Evolutionary conservation across 305 asterid genomes (phyloP).

Genomic region (Plantago coronopus): DNA sequence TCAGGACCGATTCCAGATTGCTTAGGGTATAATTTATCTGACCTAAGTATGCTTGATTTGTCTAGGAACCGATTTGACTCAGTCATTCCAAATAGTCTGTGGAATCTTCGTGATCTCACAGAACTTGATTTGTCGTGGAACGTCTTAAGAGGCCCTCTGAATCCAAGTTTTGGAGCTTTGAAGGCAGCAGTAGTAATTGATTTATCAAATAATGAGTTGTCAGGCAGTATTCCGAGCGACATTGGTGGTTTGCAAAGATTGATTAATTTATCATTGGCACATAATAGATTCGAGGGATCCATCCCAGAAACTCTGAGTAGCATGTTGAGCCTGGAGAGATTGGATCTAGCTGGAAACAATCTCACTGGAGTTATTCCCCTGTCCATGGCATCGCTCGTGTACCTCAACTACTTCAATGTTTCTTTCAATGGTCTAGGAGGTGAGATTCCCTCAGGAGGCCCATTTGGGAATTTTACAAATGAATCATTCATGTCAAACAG

Average conservation of each 20-base stretch:
- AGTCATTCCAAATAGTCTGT: constrained; percentile 21
- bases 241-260: constrained; percentile 22
- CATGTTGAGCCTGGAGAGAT: constrained; percentile 16
- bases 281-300: constrained; percentile 24
- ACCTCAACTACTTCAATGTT: constrained; percentile 22
- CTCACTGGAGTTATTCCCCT: constrained; percentile 25
- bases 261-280: constrained; percentile 23
- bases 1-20: constrained; percentile 29
- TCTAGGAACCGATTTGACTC: constrained; percentile 23
- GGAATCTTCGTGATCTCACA: constrained; percentile 19
- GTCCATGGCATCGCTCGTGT: constrained; percentile 23
- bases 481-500: constrained; percentile 22
- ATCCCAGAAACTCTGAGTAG: constrained; percentile 19
- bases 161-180: constrained; percentile 21
- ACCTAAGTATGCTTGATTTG: constrained; percentile 21
- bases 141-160: constrained; percentile 16
- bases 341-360: constrained; percentile 23
- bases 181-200: constrained; percentile 12
- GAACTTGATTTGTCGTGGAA: constrained; percentile 24
- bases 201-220: constrained; percentile 21
- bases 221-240: constrained; percentile 20
- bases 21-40: constrained; percentile 22
- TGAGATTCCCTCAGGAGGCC: constrained; percentile 24
- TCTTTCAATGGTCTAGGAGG: constrained; percentile 29
- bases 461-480: constrained; percentile 23